Conservation (phyloP, 169 alveolate species). For the Plasmodium fragile region DNA sequence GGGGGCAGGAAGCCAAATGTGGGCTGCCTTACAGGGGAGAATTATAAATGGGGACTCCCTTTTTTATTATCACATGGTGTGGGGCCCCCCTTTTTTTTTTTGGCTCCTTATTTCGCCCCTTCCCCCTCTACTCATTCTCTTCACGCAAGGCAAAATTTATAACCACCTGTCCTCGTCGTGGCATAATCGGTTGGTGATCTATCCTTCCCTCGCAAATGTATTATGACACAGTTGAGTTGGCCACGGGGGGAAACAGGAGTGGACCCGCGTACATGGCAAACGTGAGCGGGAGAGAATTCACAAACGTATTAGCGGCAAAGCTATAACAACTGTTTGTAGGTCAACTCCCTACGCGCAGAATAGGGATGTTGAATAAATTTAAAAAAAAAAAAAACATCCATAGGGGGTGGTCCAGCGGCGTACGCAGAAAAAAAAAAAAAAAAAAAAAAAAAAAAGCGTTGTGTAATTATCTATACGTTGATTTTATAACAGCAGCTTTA, state of each 20-base stretch:
- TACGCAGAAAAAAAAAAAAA: not conserved
- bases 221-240: too few species aligned
- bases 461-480: not conserved
- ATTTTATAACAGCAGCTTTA: not conserved
- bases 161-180: not conserved
- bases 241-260: not conserved
- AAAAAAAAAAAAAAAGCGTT: not conserved
- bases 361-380: not conserved
- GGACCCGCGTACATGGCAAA: not conserved
- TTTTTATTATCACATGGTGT: not conserved
- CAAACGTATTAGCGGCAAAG: not conserved
- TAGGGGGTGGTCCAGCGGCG: not conserved
- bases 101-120: not conserved
- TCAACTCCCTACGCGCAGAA: not conserved
- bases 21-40: not conserved
- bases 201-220: not conserved
- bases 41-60: not conserved
- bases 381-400: not conserved
- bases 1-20: not conserved
- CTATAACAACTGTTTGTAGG: not conserved
- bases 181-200: not conserved
- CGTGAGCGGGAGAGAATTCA: not conserved
- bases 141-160: not conserved
- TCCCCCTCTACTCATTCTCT: not conserved
- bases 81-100: not conserved